Evolutionary conservation across 225 moss, liverwort and hornwort genomes (phyloP).

Genomic region (Takakia lepidozioides): DNA sequence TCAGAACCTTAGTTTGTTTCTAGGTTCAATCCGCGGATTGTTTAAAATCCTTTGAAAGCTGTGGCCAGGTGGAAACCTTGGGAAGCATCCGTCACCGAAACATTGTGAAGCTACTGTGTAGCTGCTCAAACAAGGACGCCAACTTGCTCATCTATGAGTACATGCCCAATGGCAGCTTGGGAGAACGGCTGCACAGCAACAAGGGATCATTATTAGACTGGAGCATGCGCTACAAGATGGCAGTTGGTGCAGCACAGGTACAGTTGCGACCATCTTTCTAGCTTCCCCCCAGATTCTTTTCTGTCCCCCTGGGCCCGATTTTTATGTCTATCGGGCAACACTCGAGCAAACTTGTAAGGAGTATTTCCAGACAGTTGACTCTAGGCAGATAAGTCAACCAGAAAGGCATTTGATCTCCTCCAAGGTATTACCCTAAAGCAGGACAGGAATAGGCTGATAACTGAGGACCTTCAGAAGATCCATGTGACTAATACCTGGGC

Average conservation of each 20-base stretch:
- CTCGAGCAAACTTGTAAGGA: too few species aligned
- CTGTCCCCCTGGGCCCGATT: not conserved
- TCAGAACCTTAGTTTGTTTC: not conserved
- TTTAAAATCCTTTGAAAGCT: not conserved
- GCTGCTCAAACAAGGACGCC: conserved; percentile 35
- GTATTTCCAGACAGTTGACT: too few species aligned
- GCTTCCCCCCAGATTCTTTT: too few species aligned
- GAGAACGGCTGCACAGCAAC: conserved; percentile 26
- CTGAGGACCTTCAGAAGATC: not conserved
- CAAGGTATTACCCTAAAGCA: not conserved
- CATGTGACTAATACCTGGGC: too few species aligned
- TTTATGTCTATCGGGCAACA: not conserved
- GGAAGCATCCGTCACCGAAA: conserved; percentile 37
- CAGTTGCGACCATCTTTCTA: too few species aligned
- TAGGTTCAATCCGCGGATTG: not conserved
- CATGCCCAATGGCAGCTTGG: conserved; percentile 52
- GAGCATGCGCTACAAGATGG: conserved; percentile 36
- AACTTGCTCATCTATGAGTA: conserved; percentile 47
- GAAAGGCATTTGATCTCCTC: not conserved
- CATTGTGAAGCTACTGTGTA: conserved; percentile 42
- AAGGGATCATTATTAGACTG: conserved; percentile 20
- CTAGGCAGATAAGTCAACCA: too few species aligned
- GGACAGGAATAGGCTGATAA: not conserved
- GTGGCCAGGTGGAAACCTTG: conserved; percentile 35
- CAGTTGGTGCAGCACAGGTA: conserved; percentile 44